phyloP scores from a whole-genome alignment of 176 grass and related monocot species.

The Miscanthus lutarioriparius region DNA sequence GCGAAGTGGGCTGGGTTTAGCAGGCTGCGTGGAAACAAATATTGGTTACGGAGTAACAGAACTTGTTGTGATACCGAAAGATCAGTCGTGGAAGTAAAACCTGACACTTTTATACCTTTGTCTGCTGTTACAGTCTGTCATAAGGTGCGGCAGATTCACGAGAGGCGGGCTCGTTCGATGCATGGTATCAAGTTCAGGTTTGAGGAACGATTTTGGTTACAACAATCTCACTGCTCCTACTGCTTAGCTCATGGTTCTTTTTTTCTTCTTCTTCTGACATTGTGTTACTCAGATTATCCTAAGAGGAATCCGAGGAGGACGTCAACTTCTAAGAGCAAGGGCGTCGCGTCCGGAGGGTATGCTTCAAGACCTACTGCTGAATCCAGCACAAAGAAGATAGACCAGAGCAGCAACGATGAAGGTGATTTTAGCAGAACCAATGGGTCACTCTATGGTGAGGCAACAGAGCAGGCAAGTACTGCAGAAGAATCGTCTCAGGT shows the following conservation, averaged over 20 bases:
- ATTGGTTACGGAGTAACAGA: neutral
- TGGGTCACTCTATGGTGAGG: neutral
- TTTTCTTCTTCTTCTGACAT: slow-evolving; percentile 23
- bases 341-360: slow-evolving; percentile 46
- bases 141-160: slow-evolving; percentile 46
- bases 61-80: neutral
- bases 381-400: slow-evolving; percentile 46
- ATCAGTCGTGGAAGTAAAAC: neutral
- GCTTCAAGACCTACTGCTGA: slow-evolving; percentile 43
- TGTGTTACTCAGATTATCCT: slow-evolving; percentile 49
- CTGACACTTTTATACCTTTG: neutral
- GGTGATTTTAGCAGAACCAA: slow-evolving; percentile 23
- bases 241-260: slow-evolving; percentile 16
- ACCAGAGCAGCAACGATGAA: slow-evolving; percentile 31
- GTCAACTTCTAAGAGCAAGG: slow-evolving; percentile 50
- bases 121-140: slow-evolving; percentile 40
- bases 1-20: neutral
- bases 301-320: slow-evolving; percentile 60
- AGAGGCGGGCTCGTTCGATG: slow-evolving; percentile 49
- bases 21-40: neutral
- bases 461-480: neutral
- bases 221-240: slow-evolving; percentile 10
- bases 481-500: slow-evolving; percentile 10
- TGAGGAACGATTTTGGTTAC: slow-evolving; percentile 19
- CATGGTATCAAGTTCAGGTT: slow-evolving; percentile 71